Conservation (phyloP, 2,329 filamentous ascomycete genomes). For the Leptosphaerulina australis region DNA sequence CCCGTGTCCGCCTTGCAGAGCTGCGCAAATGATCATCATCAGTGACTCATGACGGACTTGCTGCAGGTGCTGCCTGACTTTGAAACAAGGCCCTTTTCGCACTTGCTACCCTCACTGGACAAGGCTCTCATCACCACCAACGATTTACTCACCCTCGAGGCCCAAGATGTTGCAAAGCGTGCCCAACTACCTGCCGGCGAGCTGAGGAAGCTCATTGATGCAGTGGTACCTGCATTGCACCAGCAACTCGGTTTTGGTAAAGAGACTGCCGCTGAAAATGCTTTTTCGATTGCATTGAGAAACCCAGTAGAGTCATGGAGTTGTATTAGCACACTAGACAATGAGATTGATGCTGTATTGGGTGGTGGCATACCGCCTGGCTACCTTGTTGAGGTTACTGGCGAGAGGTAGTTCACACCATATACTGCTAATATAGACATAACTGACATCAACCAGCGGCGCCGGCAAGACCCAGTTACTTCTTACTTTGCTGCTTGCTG, state of each 20-base stretch:
- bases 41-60: slow-evolving; percentile 77
- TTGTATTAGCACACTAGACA: slow-evolving; percentile 81
- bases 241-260: slow-evolving; percentile 60
- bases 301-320: slow-evolving; percentile 52
- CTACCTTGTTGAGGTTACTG: slow-evolving; percentile 85
- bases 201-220: slow-evolving; percentile 73
- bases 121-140: slow-evolving; percentile 75
- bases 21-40: slow-evolving; percentile 32
- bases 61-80: slow-evolving; percentile 82
- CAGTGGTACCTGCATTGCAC: slow-evolving; percentile 71
- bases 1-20: slow-evolving; percentile 27
- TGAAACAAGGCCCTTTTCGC: slow-evolving; percentile 70
- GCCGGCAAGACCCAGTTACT: slow-evolving; percentile 95
- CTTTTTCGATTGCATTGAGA: slow-evolving; percentile 25
- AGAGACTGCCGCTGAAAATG: slow-evolving; percentile 27
- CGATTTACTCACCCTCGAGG: slow-evolving; percentile 85
- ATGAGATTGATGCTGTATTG: slow-evolving; percentile 70
- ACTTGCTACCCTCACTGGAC: slow-evolving; percentile 81
- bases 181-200: slow-evolving; percentile 82
- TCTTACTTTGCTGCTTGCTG: slow-evolving; percentile 79
- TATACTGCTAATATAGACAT: neutral
- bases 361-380: slow-evolving; percentile 81
- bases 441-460: slow-evolving; percentile 59
- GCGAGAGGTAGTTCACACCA: slow-evolving; percentile 68
- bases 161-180: slow-evolving; percentile 81